phyloP scores from a whole-genome alignment of 1,284 basidiomycete genomes.

The Trametes versicolor region DNA sequence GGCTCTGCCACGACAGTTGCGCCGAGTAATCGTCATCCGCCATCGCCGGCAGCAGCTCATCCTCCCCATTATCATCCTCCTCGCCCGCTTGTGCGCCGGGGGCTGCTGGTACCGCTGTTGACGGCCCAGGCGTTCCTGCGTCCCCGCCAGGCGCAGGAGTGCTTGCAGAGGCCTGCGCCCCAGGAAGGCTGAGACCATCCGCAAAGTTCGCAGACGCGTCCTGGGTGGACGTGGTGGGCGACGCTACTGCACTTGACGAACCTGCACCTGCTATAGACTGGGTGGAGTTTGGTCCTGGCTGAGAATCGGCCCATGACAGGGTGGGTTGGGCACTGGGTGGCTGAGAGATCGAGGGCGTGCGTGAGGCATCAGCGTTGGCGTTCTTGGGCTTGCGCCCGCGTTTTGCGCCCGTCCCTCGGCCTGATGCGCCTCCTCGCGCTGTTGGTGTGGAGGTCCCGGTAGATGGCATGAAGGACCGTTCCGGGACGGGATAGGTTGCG shows the following conservation, averaged over 20 bases:
- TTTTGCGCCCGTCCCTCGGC: constrained; percentile 60
- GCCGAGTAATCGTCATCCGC: constrained; percentile 87
- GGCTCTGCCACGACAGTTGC: constrained; percentile 80
- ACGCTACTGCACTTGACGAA: constrained; percentile 19
- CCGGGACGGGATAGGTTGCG: constrained; percentile 41
- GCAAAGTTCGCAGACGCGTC: constrained; percentile 29
- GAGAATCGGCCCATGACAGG: constrained; percentile 37
- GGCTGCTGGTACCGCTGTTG: constrained; percentile 21
- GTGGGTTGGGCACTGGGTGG: constrained; percentile 29
- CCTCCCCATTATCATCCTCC: constrained; percentile 71
- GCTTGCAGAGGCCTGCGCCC: constrained; percentile 28
- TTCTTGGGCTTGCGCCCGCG: constrained; percentile 68
- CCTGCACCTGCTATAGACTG: constrained; percentile 28
- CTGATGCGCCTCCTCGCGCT: constrained; percentile 40
- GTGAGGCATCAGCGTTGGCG: constrained; percentile 36
- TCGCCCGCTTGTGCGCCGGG: constrained; percentile 41
- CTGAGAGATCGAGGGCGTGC: constrained; percentile 31
- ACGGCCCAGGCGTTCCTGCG: constrained; percentile 28
- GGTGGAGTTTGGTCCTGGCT: constrained; percentile 18
- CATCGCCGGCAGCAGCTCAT: constrained; percentile 82
- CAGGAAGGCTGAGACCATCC: constrained; percentile 40
- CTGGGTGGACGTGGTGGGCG: constrained; percentile 21
- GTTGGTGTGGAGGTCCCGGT: constrained; percentile 31
- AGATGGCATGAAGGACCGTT: constrained; percentile 47
- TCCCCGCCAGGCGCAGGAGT: constrained; percentile 30